Percentiles rank a stretch among this genome's conserved stretches.
Evolutionary conservation across 2,329 filamentous ascomycete genomes (phyloP).

Genomic region (Calonectria pauciramosa): DNA sequence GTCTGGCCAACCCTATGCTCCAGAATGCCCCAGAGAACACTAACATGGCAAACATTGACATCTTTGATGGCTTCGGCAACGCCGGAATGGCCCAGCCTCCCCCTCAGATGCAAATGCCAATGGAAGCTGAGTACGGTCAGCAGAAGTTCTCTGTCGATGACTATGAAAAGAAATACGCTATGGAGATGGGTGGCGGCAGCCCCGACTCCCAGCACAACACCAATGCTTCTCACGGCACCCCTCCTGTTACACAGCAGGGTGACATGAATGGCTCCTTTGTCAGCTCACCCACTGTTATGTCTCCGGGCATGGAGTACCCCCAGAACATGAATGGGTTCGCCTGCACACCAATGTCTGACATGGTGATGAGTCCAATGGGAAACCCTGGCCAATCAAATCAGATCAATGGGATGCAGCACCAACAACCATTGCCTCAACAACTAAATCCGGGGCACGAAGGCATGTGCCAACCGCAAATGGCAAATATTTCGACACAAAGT

Average conservation of each 20-base stretch:
- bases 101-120: slow-evolving; percentile 56
- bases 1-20: slow-evolving; percentile 71
- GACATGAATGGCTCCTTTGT: slow-evolving; percentile 65
- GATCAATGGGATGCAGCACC: slow-evolving; percentile 40
- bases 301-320: slow-evolving; percentile 64
- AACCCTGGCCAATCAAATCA: slow-evolving; percentile 38
- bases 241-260: slow-evolving; percentile 45
- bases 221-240: slow-evolving; percentile 47
- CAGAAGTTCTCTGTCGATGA: slow-evolving; percentile 60
- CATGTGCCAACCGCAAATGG: slow-evolving; percentile 48
- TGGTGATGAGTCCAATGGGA: slow-evolving; percentile 66
- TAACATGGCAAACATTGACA: slow-evolving; percentile 68
- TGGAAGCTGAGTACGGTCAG: slow-evolving; percentile 63
- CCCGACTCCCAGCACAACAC: slow-evolving; percentile 51
- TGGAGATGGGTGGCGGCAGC: slow-evolving; percentile 52
- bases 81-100: slow-evolving; percentile 71
- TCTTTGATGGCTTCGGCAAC: slow-evolving; percentile 76
- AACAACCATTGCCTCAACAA: slow-evolving; percentile 50
- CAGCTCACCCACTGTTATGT: slow-evolving; percentile 67
- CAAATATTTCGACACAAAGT: slow-evolving; percentile 42
- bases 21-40: slow-evolving; percentile 69
- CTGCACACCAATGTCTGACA: slow-evolving; percentile 63
- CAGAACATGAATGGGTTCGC: slow-evolving; percentile 60
- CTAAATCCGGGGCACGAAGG: slow-evolving; percentile 48
- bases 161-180: slow-evolving; percentile 55